Conservation (phyloP, 495 filamentous ascomycete genomes). For the Penicillium salamii region DNA sequence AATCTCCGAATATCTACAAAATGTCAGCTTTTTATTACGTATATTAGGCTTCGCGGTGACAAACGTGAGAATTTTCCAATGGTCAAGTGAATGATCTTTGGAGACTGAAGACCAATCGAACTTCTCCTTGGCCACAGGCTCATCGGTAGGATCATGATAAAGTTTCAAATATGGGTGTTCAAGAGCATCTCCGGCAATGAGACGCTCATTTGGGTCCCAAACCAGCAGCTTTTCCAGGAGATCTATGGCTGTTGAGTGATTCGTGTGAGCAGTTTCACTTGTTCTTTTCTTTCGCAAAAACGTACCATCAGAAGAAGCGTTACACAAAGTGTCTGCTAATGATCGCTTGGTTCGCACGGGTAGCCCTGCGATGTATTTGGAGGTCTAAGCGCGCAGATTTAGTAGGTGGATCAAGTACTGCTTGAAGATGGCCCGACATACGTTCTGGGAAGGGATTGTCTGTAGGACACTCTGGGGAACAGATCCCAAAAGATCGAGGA, state of each 20-base stretch:
- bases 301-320: background rate
- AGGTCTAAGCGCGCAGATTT: background rate
- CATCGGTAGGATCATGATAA: slow-evolving; percentile 94
- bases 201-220: slow-evolving; percentile 86
- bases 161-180: slow-evolving; percentile 87
- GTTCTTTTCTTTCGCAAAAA: background rate
- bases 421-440: background rate
- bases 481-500: slow-evolving; percentile 93
- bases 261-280: background rate
- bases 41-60: slow-evolving; percentile 18
- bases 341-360: background rate
- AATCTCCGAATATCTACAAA: background rate
- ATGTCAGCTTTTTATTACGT: background rate
- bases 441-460: slow-evolving; percentile 61
- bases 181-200: slow-evolving; percentile 76
- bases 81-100: slow-evolving; percentile 89
- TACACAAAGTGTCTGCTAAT: background rate
- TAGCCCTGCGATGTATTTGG: background rate
- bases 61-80: slow-evolving; percentile 99
- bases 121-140: slow-evolving; percentile 88
- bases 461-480: slow-evolving; percentile 87
- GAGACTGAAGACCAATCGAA: slow-evolving; percentile 99
- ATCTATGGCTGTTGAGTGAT: slow-evolving; percentile 63
- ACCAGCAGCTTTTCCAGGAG: slow-evolving; percentile 94
- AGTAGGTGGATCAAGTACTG: background rate